phyloP scores from a whole-genome alignment of 371 early-diverging fungal species.

The Haplosporangium sp. region DNA sequence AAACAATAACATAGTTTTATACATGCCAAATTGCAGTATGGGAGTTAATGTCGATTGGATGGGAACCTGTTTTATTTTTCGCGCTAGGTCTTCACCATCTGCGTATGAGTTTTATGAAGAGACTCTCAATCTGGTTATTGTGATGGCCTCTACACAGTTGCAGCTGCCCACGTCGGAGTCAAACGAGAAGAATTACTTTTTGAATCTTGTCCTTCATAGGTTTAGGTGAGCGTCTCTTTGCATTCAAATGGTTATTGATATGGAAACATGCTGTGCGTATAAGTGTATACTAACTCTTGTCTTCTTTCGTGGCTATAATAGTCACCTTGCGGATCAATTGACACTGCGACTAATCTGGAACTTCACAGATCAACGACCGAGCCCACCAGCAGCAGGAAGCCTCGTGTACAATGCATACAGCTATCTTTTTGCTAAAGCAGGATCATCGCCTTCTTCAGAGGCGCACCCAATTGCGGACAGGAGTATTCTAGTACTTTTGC shows the following conservation, averaged over 20 bases:
- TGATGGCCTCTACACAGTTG: conserved; percentile 74
- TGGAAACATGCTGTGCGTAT: too few relatives aligned
- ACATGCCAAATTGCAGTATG: too few relatives aligned
- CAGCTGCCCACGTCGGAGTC: conserved; percentile 57
- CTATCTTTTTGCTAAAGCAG: conserved; percentile 70
- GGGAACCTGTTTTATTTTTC: neutral
- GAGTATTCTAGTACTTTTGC: conserved; percentile 68
- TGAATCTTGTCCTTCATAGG: conserved; percentile 64
- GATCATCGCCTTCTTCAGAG: conserved; percentile 57
- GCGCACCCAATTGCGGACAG: conserved; percentile 71
- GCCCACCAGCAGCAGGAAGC: conserved; percentile 69
- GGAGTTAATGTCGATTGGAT: too few relatives aligned
- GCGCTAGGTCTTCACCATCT: conserved; percentile 61
- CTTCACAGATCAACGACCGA: conserved; percentile 68
- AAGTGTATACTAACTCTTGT: neutral
- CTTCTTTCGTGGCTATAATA: conserved; percentile 15
- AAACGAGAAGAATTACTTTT: conserved; percentile 68
- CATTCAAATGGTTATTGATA: too few relatives aligned
- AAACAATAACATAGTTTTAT: too few relatives aligned
- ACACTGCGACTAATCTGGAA: conserved; percentile 70
- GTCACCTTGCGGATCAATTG: conserved; percentile 68
- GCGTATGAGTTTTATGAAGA: conserved; percentile 81
- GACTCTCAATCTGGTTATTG: conserved; percentile 69
- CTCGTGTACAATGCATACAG: conserved; percentile 78
- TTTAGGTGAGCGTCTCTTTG: conserved; percentile 59